Evolutionary conservation across 2,329 filamentous ascomycete species (phyloP), one percentile per base, ranked within the genome.

Genomic region (Rhinocladiella mackenziei): DNA sequence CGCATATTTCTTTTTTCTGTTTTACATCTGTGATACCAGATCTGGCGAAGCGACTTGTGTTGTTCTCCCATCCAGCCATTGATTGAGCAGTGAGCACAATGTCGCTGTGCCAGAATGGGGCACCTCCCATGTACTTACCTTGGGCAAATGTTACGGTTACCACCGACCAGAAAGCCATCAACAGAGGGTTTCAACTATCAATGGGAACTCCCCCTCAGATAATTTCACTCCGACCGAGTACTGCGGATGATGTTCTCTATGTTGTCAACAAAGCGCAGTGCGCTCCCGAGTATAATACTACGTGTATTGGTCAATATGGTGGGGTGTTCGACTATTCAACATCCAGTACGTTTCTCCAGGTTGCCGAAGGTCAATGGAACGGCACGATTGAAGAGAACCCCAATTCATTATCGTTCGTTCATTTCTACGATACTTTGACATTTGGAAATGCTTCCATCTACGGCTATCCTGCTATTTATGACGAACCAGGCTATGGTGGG

Each of bases 151-250:
- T 52, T 18, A 56, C 54, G 2, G 48, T 56, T 35, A 53, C 49
- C 6, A 47, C 43, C 18, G 47, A 55, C 31, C 52, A 54, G 31
- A 34, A 43, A 20, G 49, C 51, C 39, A 45, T 50, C 33, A 46
- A 35, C 7, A 45, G 50, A 39, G 54, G 54, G 1, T 50, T 56
- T 20, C 43, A 43, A 22, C 14, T 56, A 13, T 45, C 46, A 4
- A 46, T 56, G 39, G 54, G 54, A 25, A 53, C 22, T 11, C 54
- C 54, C 5, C 47, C 52, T 17, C 54, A 56, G 39, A 50, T 53
- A 19, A 43, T 56, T n/a, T 48, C 51, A 8, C 45, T 56, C 9
- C 36, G 45, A 36, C 51, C 51, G 18, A 50, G 52, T 28, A 50
- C 45, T 5, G 30, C 46, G 7, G 44, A 55, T 28, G 45, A 53